A percentile compares a stretch with the other conserved stretches of the same genome.
phyloP scores from a whole-genome alignment of 2,329 filamentous ascomycete genomes.

The Dothideomycetes sp. region DNA sequence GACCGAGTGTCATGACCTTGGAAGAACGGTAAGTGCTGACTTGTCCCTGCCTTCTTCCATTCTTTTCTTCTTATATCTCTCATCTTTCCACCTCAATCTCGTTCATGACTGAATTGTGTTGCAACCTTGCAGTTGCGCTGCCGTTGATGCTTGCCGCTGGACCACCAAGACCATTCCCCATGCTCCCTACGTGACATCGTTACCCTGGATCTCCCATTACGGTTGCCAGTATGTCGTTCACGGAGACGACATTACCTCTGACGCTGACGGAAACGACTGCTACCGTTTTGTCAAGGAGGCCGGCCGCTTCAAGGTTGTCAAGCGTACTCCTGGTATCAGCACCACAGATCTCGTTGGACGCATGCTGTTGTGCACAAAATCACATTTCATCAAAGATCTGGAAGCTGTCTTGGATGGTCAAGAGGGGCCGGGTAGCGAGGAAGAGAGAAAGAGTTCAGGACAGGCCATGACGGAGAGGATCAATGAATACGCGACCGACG shows the following conservation, averaged over 20 bases:
- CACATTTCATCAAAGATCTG: slow-evolving; percentile 69
- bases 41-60: neutral
- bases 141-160: slow-evolving; percentile 93
- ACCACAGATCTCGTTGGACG: slow-evolving; percentile 96
- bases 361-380: slow-evolving; percentile 93
- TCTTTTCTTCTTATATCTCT: neutral
- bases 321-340: slow-evolving; percentile 89
- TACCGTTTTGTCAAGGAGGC: slow-evolving; percentile 96
- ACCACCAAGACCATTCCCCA: slow-evolving; percentile 72
- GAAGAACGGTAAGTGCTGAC: slow-evolving; percentile 55
- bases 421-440: slow-evolving; percentile 61
- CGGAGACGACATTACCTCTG: slow-evolving; percentile 93
- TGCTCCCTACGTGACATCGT: slow-evolving; percentile 88
- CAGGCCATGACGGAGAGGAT: slow-evolving; percentile 68
- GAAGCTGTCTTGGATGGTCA: slow-evolving; percentile 57
- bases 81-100: neutral
- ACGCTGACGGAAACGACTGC: slow-evolving; percentile 87
- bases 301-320: slow-evolving; percentile 90
- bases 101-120: neutral
- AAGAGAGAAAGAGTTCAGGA: slow-evolving; percentile 57
- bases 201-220: slow-evolving; percentile 91
- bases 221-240: slow-evolving; percentile 94
- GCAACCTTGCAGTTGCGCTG: slow-evolving; percentile 47
- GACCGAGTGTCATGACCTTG: slow-evolving; percentile 92
- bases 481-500: slow-evolving; percentile 77